Base-by-base conservation (phyloP, 371 early-diverging fungal species). In the Actinomortierella wolfii region DNA sequence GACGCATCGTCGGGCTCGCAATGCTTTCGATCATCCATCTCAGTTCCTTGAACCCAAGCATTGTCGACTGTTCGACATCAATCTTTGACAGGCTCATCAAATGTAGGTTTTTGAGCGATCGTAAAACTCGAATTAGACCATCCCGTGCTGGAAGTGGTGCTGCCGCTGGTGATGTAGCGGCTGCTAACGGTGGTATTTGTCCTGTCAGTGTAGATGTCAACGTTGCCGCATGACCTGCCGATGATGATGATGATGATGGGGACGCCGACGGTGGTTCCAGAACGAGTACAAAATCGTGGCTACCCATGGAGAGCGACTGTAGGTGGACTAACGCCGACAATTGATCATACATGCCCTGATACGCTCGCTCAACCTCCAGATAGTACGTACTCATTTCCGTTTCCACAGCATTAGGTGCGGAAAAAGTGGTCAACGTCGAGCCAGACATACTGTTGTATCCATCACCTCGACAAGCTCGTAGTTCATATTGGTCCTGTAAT, bases 11-110 rank as follows among this genome's bases (percentile, higher is more conserved):
- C n/a, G 51, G 28, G 18, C 51, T 51, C 18, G 51, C 24, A 24
- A 51, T 24, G 51, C 28, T 51, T n/a, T 51, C 28, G 11, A 51
- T 51, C 51, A 51, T 51, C 51, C 51, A 51, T 28, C 51, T 5
- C 18, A 51, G 29, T n/a, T 51, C 51, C 34, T 28, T 24, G 51
- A 51, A 51, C 26, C 51, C 51, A 18, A 51, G 28, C 34, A 51
- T 1, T 1, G n/a, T 51, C 34, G 51, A 51, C 2, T 24, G 28
- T 3, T 26, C 14, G n/a, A 28, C 28, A 28, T 51, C 51, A 28
- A 51, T 51, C 51, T 51, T 51, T 24, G 51, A 13, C 34, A 51
- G 29, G 18, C 28, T 51, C n/a, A 51, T n/a, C 8, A 51, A 14
- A 1, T 51, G 51, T 6, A 51, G 18, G 14, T 28, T 24, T 1